phyloP scores from a whole-genome alignment of 257 asterid genomes.

The Solanum sitiens region DNA sequence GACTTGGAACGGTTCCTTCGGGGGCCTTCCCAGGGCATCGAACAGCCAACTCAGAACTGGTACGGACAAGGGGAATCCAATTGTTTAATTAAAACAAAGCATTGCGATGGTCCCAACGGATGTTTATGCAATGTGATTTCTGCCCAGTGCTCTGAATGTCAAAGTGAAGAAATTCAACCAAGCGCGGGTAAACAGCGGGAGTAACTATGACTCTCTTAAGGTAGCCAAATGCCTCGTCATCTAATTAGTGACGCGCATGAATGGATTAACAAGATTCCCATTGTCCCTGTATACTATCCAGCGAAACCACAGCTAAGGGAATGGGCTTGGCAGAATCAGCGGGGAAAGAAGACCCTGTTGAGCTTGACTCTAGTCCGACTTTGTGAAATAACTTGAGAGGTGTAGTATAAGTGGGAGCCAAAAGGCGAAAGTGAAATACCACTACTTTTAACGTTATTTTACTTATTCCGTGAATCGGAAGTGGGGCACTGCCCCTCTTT shows the following conservation, averaged over 20 bases:
- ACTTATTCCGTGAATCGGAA: too few relatives aligned
- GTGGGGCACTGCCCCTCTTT: too few relatives aligned
- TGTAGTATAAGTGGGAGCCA: too few relatives aligned
- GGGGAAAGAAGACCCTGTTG: slow-evolving; percentile 64
- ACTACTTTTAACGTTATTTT: too few relatives aligned
- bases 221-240: slow-evolving; percentile 50
- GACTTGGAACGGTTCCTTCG: too few relatives aligned
- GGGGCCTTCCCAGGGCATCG: too few relatives aligned
- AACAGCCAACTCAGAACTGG: too few relatives aligned
- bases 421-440: too few relatives aligned
- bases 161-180: slow-evolving; percentile 34
- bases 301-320: background rate
- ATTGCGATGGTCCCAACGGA: slow-evolving; percentile 53
- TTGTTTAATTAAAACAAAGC: background rate
- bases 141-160: slow-evolving; percentile 38
- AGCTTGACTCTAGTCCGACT: slow-evolving; percentile 65
- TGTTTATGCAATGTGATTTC: slow-evolving; percentile 57
- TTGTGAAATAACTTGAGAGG: slow-evolving; percentile 32
- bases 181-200: slow-evolving; percentile 28
- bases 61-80: too few relatives aligned
- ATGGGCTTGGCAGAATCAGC: background rate
- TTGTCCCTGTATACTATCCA: background rate
- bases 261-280: background rate
- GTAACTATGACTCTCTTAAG: slow-evolving; percentile 41
- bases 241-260: background rate